A percentile compares a stretch with the other conserved stretches of the same genome.
These are phyloP conservation scores for Coniosporium uncinatum DNA, from an alignment of 2,329 filamentous ascomycete species.

Conservation along the genomic window DNA sequence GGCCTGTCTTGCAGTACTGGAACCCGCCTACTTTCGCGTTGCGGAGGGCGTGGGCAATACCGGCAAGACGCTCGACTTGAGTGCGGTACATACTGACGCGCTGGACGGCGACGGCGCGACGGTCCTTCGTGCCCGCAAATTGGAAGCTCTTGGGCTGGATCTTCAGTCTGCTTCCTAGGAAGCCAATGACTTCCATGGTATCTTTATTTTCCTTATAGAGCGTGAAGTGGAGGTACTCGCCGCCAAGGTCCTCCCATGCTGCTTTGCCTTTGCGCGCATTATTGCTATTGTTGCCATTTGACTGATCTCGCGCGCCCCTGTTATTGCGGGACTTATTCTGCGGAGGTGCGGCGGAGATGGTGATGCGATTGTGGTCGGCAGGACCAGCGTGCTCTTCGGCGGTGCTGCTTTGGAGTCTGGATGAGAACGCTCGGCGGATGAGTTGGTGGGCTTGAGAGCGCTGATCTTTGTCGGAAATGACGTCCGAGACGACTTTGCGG, in stretches of 20 bases:
- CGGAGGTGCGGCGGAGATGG: slow-evolving; percentile 39
- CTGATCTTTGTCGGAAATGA: slow-evolving; percentile 53
- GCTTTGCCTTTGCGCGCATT: slow-evolving; percentile 24
- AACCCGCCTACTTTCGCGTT: slow-evolving; percentile 70
- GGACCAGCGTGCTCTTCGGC: slow-evolving; percentile 25
- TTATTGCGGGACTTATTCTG: slow-evolving; percentile 6
- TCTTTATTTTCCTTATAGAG: slow-evolving; percentile 97
- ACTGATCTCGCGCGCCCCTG: too few species aligned
- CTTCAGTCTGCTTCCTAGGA: slow-evolving; percentile 68
- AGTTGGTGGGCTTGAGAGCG: slow-evolving; percentile 59
- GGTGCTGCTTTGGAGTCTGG: slow-evolving; percentile 71
- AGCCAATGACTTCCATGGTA: slow-evolving; percentile 85
- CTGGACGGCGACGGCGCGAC: slow-evolving; percentile 81
- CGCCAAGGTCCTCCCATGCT: slow-evolving; percentile 62
- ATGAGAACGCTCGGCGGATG: slow-evolving; percentile 69
- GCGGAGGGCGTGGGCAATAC: slow-evolving; percentile 55
- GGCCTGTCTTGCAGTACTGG: slow-evolving; percentile 62
- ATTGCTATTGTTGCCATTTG: slow-evolving; percentile 15
- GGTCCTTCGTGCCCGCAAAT: slow-evolving; percentile 90
- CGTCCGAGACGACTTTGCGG: slow-evolving; percentile 43
- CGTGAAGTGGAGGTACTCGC: slow-evolving; percentile 84
- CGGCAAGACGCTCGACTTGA: slow-evolving; percentile 56
- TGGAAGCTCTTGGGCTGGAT: slow-evolving; percentile 62
- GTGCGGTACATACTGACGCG: slow-evolving; percentile 64
- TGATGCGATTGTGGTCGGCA: slow-evolving; percentile 56